Base-by-base conservation (phyloP, 345 rosid species). In the Aurinia saxatilis region DNA sequence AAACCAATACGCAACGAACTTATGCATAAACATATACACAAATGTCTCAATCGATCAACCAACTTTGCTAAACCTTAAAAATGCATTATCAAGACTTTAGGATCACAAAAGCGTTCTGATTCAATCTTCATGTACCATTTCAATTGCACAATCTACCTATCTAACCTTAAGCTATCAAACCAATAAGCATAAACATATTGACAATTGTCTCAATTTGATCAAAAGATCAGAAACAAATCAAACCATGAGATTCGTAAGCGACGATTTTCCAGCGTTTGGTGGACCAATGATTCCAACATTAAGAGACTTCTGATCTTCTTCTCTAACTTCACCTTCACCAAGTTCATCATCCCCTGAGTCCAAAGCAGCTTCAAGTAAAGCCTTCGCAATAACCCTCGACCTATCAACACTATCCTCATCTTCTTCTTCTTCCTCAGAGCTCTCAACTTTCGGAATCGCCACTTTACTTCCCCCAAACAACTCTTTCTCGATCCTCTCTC, bases 301-400 rank as follows among this genome's bases (percentile, higher is more conserved):
- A 39, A 93, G 74, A 1, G 99, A 93, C 76, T 80, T 90, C 84
- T 93, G 97, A 58, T 93, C 88, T 71, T 93, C 99, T 79, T 93
- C 99, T 61, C 71, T 79, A 47, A 90, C 77, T 48, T 73, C 84
- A 23, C 75, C 86, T 5, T 80, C 86, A 9, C 76, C 83, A 6
- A 75, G 89, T 8, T 84, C 84, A 11, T 78, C 77, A 36, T 82
- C 96, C 0, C 90, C 76, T 35, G 67, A 65, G 21, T 71, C 81
- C 31, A 93, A 61, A 3, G 99, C 97, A 13, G 95, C 95, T 70
- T 79, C 79, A 27, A 93, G 86, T 55, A 90, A 74, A 25, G 90
- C 80, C 78, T 70, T 85, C 0, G 97, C 96, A 2, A 93, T 83
- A 60, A 75, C 25, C 69, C 95, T 81, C 11, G 78, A 63, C 66